These are phyloP conservation scores for Colletotrichum sp. DNA, from an alignment of 2,329 filamentous ascomycete species.

Conservation along the genomic window DNA sequence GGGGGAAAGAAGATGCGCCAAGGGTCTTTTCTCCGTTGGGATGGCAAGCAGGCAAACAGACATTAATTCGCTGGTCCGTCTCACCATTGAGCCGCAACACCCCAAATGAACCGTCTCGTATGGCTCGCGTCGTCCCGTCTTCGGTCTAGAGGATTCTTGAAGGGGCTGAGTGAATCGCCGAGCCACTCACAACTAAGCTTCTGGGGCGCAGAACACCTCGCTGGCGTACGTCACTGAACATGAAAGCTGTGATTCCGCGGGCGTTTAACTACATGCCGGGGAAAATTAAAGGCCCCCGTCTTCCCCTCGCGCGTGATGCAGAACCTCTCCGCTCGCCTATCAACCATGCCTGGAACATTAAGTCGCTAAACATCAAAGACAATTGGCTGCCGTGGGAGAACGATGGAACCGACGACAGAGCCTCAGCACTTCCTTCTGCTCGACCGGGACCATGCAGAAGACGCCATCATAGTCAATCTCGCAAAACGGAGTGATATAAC, in stretches of 20 bases:
- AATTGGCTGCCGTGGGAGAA: neutral
- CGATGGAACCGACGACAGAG: neutral
- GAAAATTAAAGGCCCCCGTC: neutral
- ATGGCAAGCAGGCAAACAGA: neutral
- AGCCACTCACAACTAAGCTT: neutral
- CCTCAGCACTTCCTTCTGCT: neutral
- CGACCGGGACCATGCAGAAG: neutral
- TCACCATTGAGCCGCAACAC: neutral
- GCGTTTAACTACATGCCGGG: neutral
- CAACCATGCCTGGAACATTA: neutral
- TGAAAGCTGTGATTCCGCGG: neutral
- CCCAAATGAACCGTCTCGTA: neutral
- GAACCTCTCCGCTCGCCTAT: neutral
- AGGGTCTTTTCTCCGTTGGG: neutral
- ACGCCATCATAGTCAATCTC: neutral
- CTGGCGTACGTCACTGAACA: slow-evolving; percentile 1
- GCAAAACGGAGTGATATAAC: neutral
- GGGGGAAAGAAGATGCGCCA: neutral
- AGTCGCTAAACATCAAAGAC: neutral
- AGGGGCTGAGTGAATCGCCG: neutral
- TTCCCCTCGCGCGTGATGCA: neutral
- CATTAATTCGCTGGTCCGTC: neutral
- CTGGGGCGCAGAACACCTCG: neutral
- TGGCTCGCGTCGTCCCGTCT: slow-evolving; percentile 9
- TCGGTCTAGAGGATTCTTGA: neutral